Base-by-base conservation (phyloP, 2,329 filamentous ascomycete species). In the Penicillium polonicum region DNA sequence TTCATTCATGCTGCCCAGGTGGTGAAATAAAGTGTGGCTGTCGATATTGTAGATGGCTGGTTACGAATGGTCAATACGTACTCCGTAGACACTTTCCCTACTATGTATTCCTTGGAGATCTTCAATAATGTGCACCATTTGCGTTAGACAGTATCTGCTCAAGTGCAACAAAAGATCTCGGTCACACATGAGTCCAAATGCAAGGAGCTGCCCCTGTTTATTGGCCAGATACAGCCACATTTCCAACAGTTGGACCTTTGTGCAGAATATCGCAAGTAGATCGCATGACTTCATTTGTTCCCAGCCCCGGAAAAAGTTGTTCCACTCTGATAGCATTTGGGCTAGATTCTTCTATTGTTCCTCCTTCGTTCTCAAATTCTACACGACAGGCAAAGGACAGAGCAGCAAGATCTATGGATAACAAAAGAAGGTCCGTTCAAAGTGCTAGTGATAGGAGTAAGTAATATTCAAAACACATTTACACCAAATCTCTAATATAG, bases 381-480 rank as follows among this genome's bases (percentile, higher is more conserved):
- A 42, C 19, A 15, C 21, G 12, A 5, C n/a, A 19, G 8, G 38
- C 38, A 41, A 12, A 21, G 9, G 19, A 41, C 3, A 38, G 2
- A 38, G 10, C n/a, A 25, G 17, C 9, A 4, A 39, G 15, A 19
- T 21, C 31, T 13, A 15, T 29, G 17, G 41, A 53, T 38, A 21
- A n/a, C 2, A 21, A 45, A 15, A 12, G n/a, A 35, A 2, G 2
- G 9, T n/a, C 15, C 15, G 1, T 15, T 25, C 6, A 45, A 39
- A 35, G 41, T 45, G 12, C 33, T 52, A 12, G 41, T 52, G 29
- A 39, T 42, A 38, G 50, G 50, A 7, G 50, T 52, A 21, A 52
- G 50, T 10, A 29, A 38, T 15, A 45, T 9, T 25, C 3, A 19
- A 38, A 8, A n/a, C 4, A 35, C 7, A 8, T 23, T 25, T 19